Conservation (phyloP, 345 rosid genomes). For the Boechera divaricarpa region DNA sequence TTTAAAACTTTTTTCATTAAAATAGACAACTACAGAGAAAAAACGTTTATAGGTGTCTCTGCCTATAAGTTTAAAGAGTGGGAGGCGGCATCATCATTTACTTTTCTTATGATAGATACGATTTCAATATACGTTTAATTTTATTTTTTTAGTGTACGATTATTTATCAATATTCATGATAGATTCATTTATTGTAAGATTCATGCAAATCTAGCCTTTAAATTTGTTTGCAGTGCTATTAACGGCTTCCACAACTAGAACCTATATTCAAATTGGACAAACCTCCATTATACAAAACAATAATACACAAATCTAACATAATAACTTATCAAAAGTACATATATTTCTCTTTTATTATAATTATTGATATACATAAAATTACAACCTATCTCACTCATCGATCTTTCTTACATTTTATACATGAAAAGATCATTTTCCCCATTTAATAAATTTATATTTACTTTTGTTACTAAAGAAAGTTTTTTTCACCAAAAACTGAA, state of each 20-base stretch:
- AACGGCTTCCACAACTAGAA: constrained; percentile 28
- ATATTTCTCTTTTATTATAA: background rate
- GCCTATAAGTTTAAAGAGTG: constrained; percentile 5
- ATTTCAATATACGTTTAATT: background rate
- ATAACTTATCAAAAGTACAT: background rate
- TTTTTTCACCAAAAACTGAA: background rate
- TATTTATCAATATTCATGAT: background rate
- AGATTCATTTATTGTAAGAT: constrained; percentile 40
- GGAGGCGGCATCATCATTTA: constrained; percentile 14
- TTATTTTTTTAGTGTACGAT: background rate
- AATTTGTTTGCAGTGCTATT: constrained; percentile 30
- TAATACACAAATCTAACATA: constrained; percentile 19
- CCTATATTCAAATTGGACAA: constrained; percentile 30
- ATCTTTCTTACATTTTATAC: background rate
- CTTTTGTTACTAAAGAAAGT: background rate
- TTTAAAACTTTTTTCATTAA: background rate
- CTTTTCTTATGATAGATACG: constrained; percentile 21
- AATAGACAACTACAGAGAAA: background rate
- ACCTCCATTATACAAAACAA: constrained; percentile 10
- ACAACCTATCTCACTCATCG: background rate
- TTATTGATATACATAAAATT: background rate
- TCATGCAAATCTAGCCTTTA: constrained; percentile 37
- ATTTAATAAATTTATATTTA: background rate
- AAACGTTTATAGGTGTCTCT: constrained; percentile 12
- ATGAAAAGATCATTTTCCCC: background rate